Evolutionary conservation across 1,284 basidiomycete species (phyloP), one percentile per base, ranked within the genome.

Genomic region (Melampsora larici-populina): DNA sequence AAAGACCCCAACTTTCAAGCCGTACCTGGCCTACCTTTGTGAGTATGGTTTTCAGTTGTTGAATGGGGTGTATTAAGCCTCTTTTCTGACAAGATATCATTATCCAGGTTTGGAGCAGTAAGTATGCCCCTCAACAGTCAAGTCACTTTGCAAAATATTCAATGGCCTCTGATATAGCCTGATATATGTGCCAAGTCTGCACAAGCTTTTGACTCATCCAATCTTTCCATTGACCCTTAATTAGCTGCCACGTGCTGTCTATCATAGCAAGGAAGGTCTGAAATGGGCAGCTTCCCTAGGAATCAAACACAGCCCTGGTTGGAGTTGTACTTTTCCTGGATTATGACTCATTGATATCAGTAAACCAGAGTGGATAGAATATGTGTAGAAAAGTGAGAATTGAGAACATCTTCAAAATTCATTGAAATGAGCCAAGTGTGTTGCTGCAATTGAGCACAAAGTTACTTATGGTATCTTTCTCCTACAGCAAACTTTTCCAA

Each of bases 341-440:
- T 24, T 40, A 0, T 51, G 73, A 55, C 26, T 76, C 6, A 76
- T 76, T 68, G 73, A 76, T 62, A 58, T 76, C 26, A 76, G 73
- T 43, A 76, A 76, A 68, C 73, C 73, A 26, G 73, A 76, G 15
- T 76, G 66, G 73, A 31, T 76, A 46, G 65, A 69, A 69, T 76
- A 76, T 33, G 66, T 76, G 29, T 66, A 76, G 26, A 76, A 76
- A 67, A 76, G 73, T 76, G 13, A 46, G 73, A 46, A 11, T 3
- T 51, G 2, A 58, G 5, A n/a, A 24, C 29, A n/a, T 58, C 17
- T 9, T 58, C 55, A 58, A 58, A 58, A 58, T 58, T 58, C 55
- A n/a, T 58, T 58, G 2, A 58, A 24, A 2, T n/a, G 7, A 13
- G 13, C 11, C 40, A 9, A 43, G 40, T 43, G 7, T 43, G 40